Evolutionary conservation across 768 basidiomycete species (phyloP).

Genomic region (Lactifluus volemus): DNA sequence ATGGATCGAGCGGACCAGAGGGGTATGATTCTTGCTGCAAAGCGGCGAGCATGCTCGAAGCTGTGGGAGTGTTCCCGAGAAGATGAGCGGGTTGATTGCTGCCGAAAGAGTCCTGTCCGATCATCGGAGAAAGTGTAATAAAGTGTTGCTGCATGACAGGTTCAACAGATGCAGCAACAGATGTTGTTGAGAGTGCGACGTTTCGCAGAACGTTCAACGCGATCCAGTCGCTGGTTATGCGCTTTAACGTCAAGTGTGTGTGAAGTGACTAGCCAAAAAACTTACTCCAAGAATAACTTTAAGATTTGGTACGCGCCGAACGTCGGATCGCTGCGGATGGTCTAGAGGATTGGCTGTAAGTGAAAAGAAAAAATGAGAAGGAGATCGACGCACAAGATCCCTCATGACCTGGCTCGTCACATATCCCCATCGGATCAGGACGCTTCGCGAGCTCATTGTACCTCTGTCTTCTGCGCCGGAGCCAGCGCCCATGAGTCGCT

Average conservation of each 20-base stretch:
- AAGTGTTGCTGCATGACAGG: slow-evolving; percentile 88
- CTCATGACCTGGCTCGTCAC: slow-evolving; percentile 91
- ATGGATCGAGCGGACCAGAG: slow-evolving; percentile 54
- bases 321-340: slow-evolving; percentile 85
- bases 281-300: slow-evolving; percentile 85
- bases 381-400: slow-evolving; percentile 54
- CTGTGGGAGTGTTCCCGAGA: slow-evolving; percentile 78
- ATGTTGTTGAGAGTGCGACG: slow-evolving; percentile 84
- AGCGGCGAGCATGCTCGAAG: slow-evolving; percentile 85
- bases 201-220: slow-evolving; percentile 80
- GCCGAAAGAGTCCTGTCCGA: slow-evolving; percentile 70
- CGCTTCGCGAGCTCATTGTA: slow-evolving; percentile 78
- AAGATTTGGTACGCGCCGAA: slow-evolving; percentile 90
- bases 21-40: slow-evolving; percentile 71
- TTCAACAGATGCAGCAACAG: slow-evolving; percentile 86
- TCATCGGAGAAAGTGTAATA: slow-evolving; percentile 82
- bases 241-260: slow-evolving; percentile 16
- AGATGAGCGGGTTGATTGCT: slow-evolving; percentile 41
- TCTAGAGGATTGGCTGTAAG: slow-evolving; percentile 36
- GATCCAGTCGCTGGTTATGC: slow-evolving; percentile 71
- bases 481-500: slow-evolving; percentile 68
- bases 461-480: slow-evolving; percentile 62
- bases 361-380: not conserved
- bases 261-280: slow-evolving; percentile 19
- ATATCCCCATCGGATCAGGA: slow-evolving; percentile 87